These are phyloP conservation scores for Nakazawaea wyomingensis DNA, from an alignment of 805 yeast species.

Conservation along the genomic window DNA sequence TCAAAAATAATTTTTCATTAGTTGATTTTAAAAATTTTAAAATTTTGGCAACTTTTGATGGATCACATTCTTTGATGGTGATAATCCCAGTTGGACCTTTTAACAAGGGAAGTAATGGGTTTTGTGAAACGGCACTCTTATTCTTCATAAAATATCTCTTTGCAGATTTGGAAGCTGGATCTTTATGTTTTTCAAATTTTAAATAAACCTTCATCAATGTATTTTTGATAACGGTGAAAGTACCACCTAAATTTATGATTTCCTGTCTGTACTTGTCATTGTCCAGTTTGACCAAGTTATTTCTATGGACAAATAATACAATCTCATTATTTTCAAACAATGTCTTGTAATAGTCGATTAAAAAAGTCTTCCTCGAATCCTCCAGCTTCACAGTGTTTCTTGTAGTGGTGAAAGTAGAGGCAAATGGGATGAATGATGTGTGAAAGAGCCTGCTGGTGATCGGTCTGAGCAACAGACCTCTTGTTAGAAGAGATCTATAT, in stretches of 20 bases:
- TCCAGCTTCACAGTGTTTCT: slow-evolving; percentile 55
- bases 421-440: neutral
- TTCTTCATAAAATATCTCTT: slow-evolving; percentile 30
- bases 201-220: slow-evolving; percentile 70
- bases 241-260: slow-evolving; percentile 62
- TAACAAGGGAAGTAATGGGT: slow-evolving; percentile 68
- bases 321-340: slow-evolving; percentile 65
- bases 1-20: slow-evolving; percentile 68
- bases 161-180: slow-evolving; percentile 67
- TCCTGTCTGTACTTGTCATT: slow-evolving; percentile 58
- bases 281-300: slow-evolving; percentile 69
- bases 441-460: neutral
- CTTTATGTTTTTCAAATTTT: slow-evolving; percentile 52
- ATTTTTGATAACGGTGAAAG: slow-evolving; percentile 62
- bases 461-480: neutral
- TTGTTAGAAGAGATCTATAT: neutral
- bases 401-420: neutral
- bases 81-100: slow-evolving; percentile 85
- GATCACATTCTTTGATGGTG: slow-evolving; percentile 62
- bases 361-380: slow-evolving; percentile 77
- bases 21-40: slow-evolving; percentile 56
- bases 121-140: slow-evolving; percentile 31
- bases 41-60: slow-evolving; percentile 57
- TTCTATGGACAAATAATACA: slow-evolving; percentile 77
- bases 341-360: slow-evolving; percentile 74